These are phyloP conservation scores for Ceratocystis alfenasii DNA, from an alignment of 2,329 filamentous ascomycete species.

Conservation along the genomic window DNA sequence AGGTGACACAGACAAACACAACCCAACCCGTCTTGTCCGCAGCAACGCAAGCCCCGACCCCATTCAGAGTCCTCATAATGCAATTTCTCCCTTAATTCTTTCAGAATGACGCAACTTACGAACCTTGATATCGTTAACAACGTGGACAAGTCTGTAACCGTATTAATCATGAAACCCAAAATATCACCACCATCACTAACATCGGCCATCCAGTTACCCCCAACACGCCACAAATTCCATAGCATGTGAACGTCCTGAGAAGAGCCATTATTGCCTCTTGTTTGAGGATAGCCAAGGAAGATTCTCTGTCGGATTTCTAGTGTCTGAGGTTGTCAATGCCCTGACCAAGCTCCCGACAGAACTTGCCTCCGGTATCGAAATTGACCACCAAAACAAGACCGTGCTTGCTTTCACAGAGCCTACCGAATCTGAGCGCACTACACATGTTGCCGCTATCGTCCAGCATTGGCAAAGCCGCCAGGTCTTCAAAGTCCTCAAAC, in stretches of 20 bases:
- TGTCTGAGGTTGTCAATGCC: constrained; percentile 38
- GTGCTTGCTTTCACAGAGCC: constrained; percentile 50
- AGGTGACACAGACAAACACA: background rate
- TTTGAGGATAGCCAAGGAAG: constrained; percentile 52
- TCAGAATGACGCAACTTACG: constrained; percentile 17
- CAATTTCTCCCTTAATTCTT: background rate
- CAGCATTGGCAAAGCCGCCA: constrained; percentile 56
- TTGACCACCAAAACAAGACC: constrained; percentile 49
- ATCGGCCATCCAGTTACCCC: constrained; percentile 51
- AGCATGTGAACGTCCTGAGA: constrained; percentile 43
- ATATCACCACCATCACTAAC: background rate
- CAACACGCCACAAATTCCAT: constrained; percentile 53
- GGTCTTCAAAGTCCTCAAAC: constrained; percentile 60
- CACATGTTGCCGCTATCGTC: constrained; percentile 44
- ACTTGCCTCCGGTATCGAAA: constrained; percentile 46
- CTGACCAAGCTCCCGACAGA: constrained; percentile 37
- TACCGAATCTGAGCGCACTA: constrained; percentile 52
- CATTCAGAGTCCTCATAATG: background rate
- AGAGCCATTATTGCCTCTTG: constrained; percentile 54
- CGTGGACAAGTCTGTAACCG: constrained; percentile 41
- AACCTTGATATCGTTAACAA: constrained; percentile 43
- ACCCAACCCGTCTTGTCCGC: background rate
- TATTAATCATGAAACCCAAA: no score
- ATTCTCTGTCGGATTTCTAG: constrained; percentile 51
- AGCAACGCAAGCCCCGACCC: background rate